phyloP scores from a whole-genome alignment of 202 grass and related monocot species.

The Zoysia matrella region DNA sequence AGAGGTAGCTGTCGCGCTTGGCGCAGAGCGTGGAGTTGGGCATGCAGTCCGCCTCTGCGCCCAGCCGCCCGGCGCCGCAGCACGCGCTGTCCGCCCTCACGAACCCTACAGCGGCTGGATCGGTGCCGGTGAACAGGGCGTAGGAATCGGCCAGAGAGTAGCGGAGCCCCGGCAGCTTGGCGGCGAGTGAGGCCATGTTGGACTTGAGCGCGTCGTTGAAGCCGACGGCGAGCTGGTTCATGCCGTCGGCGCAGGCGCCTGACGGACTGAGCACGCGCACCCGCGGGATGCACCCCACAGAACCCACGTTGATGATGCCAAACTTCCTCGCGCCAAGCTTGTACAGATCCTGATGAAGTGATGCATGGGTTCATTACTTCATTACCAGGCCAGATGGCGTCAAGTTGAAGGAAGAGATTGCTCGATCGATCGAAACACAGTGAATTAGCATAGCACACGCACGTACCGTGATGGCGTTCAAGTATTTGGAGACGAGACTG shows the following conservation, averaged over 20 bases:
- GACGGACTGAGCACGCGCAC: constrained; percentile 25
- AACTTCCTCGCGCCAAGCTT: constrained; percentile 39
- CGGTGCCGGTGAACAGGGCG: neutral
- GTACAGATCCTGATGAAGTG: constrained; percentile 32
- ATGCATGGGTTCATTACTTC: too few species aligned
- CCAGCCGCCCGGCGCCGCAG: constrained; percentile 40
- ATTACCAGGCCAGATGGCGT: too few species aligned
- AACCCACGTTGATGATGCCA: constrained; percentile 30
- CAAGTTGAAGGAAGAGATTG: too few species aligned
- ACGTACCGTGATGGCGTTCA: constrained; percentile 9
- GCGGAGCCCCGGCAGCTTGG: constrained; percentile 9
- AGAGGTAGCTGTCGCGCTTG: neutral
- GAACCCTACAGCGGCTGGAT: constrained; percentile 3
- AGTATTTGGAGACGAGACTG: constrained; percentile 36
- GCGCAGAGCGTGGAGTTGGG: constrained; percentile 12
- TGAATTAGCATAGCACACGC: too few species aligned
- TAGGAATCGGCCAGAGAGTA: constrained; percentile 40
- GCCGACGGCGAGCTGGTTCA: constrained; percentile 39
- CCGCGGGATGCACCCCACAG: constrained; percentile 4
- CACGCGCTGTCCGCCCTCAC: constrained; percentile 32
- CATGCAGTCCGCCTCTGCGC: constrained; percentile 1
- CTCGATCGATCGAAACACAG: too few species aligned
- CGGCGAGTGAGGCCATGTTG: neutral
- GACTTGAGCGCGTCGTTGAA: constrained; percentile 30
- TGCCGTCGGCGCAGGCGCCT: constrained; percentile 1